Base-by-base conservation (phyloP, 1,284 basidiomycete genomes). In the Schizophyllum commune region DNA sequence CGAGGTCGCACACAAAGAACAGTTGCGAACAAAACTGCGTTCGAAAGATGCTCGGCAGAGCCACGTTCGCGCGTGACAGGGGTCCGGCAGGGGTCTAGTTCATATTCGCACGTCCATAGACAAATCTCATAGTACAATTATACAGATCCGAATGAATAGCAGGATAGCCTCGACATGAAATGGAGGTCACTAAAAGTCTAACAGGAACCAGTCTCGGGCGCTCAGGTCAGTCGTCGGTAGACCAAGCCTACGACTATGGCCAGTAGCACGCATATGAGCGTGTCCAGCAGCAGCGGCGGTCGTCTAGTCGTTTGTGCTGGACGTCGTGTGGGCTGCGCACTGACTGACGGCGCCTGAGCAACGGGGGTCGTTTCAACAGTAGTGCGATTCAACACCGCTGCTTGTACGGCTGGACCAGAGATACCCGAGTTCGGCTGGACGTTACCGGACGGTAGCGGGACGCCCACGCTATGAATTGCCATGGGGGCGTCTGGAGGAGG, bases 201-300 rank as follows among this genome's bases (percentile, higher is more conserved):
- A 47, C 39, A 47, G 39, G 13, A 47, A 13, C 39, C 9, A 47
- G 39, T 47, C 39, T 13, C 17, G 39, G 17, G 17, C 39, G 39
- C 39, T 47, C 39, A 47, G 39, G 9, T 73, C 64, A 88, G 72
- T 67, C 86, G 77, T 62, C 84, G 78, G 66, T 79, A 86, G 55
- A 89, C 74, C 57, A 90, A 77, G 32, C 81, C 83, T 66, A 85
- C 79, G 58, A 85, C 77, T 57, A 89, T 71, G 8, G 86, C 83
- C 15, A 90, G 72, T 33, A 89, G 74, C 56, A 89, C 76, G 70
- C 86, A 85, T 62, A 90, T 90, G 32, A 82, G 82, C 6, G 81
- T 83, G 70, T 90, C 88, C 22, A 90, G 73, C 27, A 87, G 68
- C 34, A 88, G 67, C n/a, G 85, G 84, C n/a, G 86, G 80, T 59